phyloP scores from a whole-genome alignment of 2,329 filamentous ascomycete genomes.

The Stagonosporopsis chrysanthemi region DNA sequence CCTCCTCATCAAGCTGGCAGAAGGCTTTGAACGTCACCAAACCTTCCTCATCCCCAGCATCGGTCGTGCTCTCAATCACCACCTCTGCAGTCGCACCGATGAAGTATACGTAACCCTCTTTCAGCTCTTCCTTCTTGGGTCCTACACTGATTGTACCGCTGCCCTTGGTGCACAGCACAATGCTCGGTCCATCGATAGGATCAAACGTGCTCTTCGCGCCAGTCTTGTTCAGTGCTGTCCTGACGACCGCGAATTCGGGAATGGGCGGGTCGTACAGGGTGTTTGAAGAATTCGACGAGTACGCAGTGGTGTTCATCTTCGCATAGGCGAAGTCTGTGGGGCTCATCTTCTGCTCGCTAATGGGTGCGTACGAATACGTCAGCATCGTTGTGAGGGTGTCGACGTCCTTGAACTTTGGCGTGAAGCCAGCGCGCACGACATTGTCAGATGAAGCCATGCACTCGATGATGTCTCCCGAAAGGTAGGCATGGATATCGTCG shows the following conservation, averaged over 20 bases:
- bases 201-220: slow-evolving; percentile 90
- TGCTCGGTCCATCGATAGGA: slow-evolving; percentile 84
- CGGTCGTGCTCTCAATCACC: slow-evolving; percentile 72
- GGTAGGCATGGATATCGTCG: slow-evolving; percentile 96
- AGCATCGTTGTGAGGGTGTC: slow-evolving; percentile 86
- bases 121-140: slow-evolving; percentile 74
- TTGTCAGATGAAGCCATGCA: slow-evolving; percentile 99
- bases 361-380: slow-evolving; percentile 94
- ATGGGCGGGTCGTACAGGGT: slow-evolving; percentile 93
- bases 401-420: slow-evolving; percentile 98
- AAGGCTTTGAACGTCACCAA: slow-evolving; percentile 94
- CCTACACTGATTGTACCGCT: slow-evolving; percentile 86
- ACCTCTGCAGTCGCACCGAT: slow-evolving; percentile 88
- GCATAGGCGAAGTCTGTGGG: slow-evolving; percentile 86
- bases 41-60: slow-evolving; percentile 61
- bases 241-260: slow-evolving; percentile 91
- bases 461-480: slow-evolving; percentile 94
- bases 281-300: slow-evolving; percentile 76
- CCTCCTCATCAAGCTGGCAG: slow-evolving; percentile 70
- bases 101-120: slow-evolving; percentile 61
- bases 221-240: slow-evolving; percentile 72
- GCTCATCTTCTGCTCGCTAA: slow-evolving; percentile 91
- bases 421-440: slow-evolving; percentile 95
- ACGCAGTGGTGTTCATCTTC: slow-evolving; percentile 80
- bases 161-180: slow-evolving; percentile 88